Base-by-base conservation (phyloP, 148 eudicot species). In the Amaranthus hypochondriacus region DNA sequence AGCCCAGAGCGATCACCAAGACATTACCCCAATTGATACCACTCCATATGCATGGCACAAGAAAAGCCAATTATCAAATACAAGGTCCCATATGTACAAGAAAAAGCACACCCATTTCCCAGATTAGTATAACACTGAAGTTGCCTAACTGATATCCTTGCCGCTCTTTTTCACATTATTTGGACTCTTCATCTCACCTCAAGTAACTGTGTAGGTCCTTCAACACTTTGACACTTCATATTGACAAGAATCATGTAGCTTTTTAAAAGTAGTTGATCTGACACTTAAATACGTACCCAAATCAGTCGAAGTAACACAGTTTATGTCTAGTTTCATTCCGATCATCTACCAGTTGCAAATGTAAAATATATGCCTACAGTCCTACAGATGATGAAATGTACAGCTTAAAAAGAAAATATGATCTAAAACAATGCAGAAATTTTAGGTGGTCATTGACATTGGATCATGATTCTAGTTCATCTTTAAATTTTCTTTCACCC, bases 81-180 rank as follows among this genome's bases (percentile, higher is more conserved):
- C n/a, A 51, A 15, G 10, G 44, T n/a, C 5, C 9, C 18, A 76
- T 12, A 8, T 42, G 58, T 51, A 48, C 58, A 48, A 62, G 39
- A 11, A 9, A 4, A 49, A 42, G 12, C 44, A 61, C 4, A 62
- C 44, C 0, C 48, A 62, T 9, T 62, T 47, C 44, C n/a, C 58
- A 52, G 14, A 52, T 72, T 60, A 72, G 61, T 5, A 52, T 44
- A 42, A 62, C 49, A 62, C n/a, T 48, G 42, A 62, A 28, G 66
- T 21, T 15, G 39, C 14, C 12, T 7, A 60, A 8, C 3, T 18
- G 46, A 60, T 42, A 9, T 60, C 43, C 63, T 60, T 60, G 39
- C 39, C 39, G 39, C 39, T 28, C 39, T 28, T 28, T 28, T 28
- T 28, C 39, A 28, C 39, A 28, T 28, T 28, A 28, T 28, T 28